phyloP scores from a whole-genome alignment of 2,329 filamentous ascomycete species.

The Pyrenophora tritici-repentis region DNA sequence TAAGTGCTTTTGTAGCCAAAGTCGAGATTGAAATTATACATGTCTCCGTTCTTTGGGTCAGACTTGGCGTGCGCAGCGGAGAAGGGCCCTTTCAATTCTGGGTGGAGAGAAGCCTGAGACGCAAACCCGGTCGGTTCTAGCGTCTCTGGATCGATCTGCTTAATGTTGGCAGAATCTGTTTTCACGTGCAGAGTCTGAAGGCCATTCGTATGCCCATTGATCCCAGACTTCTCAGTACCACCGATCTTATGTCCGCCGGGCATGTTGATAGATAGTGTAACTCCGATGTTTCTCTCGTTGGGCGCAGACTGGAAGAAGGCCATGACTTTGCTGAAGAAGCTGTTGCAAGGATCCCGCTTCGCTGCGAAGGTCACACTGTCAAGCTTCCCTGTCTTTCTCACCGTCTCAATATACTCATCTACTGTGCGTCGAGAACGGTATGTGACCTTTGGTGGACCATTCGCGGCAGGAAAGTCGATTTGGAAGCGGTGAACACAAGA shows the following conservation, averaged over 20 bases:
- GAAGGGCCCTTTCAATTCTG: conserved; percentile 67
- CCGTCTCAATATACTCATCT: conserved; percentile 64
- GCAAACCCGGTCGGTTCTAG: conserved; percentile 73
- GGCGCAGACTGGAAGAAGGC: conserved; percentile 56
- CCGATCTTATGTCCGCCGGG: conserved; percentile 53
- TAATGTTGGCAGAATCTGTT: conserved; percentile 62
- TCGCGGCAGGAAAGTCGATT: conserved; percentile 56
- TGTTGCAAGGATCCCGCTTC: conserved; percentile 73
- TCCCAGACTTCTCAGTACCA: conserved; percentile 10
- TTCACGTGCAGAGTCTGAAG: conserved; percentile 63
- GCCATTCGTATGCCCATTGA: conserved; percentile 40
- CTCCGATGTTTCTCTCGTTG: conserved; percentile 63
- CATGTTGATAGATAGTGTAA: conserved; percentile 68
- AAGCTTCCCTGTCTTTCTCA: conserved; percentile 64
- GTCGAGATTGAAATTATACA: conserved; percentile 82
- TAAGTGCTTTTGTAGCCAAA: conserved; percentile 64
- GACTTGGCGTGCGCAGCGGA: conserved; percentile 73
- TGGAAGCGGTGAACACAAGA: conserved; percentile 74
- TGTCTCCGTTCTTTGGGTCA: conserved; percentile 73
- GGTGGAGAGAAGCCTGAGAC: conserved; percentile 66
- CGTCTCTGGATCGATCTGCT: conserved; percentile 70
- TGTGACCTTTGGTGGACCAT: conserved; percentile 55
- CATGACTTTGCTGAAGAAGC: conserved; percentile 73
- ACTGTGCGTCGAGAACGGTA: conserved; percentile 75
- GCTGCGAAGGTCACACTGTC: conserved; percentile 70